Evolutionary conservation across 352 stramenopile genomes (phyloP).

Genomic region (Globisporangium nagaii): DNA sequence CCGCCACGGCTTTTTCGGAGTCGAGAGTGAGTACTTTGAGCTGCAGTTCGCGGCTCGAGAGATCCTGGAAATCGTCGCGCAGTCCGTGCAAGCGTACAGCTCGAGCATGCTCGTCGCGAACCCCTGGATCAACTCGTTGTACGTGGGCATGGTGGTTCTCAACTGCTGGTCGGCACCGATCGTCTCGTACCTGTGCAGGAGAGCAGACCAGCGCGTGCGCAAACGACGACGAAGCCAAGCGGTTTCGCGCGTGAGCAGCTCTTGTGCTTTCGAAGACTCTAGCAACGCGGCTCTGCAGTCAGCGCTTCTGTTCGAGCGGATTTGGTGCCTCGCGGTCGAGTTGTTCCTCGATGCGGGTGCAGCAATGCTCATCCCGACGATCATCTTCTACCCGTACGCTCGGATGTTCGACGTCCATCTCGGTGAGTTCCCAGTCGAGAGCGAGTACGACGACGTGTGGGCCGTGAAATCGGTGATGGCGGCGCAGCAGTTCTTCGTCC

Average conservation of each 20-base stretch:
- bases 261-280: neutral
- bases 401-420: neutral
- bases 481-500: constrained; percentile 1
- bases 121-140: neutral
- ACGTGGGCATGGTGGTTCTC: neutral
- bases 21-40: constrained; percentile 4
- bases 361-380: neutral
- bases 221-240: neutral
- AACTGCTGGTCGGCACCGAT: neutral
- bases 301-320: neutral
- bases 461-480: constrained; percentile 4
- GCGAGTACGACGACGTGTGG: constrained; percentile 1
- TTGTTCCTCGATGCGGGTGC: neutral
- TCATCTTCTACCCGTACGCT: neutral
- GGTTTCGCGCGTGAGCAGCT: neutral
- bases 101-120: constrained; percentile 1
- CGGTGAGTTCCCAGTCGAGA: neutral
- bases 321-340: neutral
- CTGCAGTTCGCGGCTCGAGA: neutral
- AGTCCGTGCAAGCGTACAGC: constrained; percentile 2
- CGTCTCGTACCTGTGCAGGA: neutral
- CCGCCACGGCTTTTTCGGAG: neutral
- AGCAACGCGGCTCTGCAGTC: neutral
- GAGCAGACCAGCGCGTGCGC: neutral
- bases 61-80: neutral